Base-by-base conservation (phyloP, 768 basidiomycete genomes). In the Pulveroboletus ravenelii region DNA sequence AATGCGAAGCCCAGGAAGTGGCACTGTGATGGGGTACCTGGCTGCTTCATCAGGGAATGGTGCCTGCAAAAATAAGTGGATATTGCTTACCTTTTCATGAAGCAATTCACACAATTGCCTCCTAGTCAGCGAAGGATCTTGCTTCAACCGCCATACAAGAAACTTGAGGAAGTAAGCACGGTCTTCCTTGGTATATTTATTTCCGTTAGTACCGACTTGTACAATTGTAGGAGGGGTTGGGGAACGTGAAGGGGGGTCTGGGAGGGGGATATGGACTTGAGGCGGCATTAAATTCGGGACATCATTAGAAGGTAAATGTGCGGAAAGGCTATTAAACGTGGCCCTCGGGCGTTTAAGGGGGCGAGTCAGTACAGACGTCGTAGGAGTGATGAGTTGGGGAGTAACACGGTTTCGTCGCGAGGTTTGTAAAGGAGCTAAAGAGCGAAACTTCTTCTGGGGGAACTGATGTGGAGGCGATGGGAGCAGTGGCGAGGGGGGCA, bases 121-220 rank as follows among this genome's bases (percentile, higher is more conserved):
- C 56, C 81, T 76, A 20, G 73, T 77, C 49, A 85, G 60, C 7
- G 62, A 69, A 13, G 84, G 74, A 56, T 87, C 74, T 30, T 71
- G 59, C 58, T 78, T 76, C 41, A 86, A 63, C 40, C 77, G 73
- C 82, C 85, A 87, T 38, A 74, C 68, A 36, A 86, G 72, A 55
- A 82, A 87, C 36, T 80, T 78, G 58, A 85, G 69, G 62, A 88
- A 87, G 55, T 76, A 89, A 5, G 77, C 74, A 41, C 77, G 76
- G 60, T 89, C 87, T 56, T 82, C 82, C 23, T 74, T 68, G 2
- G 86, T 87, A 59, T 82, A 89, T 63, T 69, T 80, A 54, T 84
- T 77, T 43, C 85, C 83, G 48, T 75, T 67, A 12, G 71, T 74
- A 46, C 67, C 68, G 35, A 62, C 58, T 39, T 82, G 70, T 25